A percentile compares a stretch with the other conserved stretches of the same genome.
Evolutionary conservation across 768 basidiomycete genomes (phyloP).

Genomic region (Lepiota subincarnata): DNA sequence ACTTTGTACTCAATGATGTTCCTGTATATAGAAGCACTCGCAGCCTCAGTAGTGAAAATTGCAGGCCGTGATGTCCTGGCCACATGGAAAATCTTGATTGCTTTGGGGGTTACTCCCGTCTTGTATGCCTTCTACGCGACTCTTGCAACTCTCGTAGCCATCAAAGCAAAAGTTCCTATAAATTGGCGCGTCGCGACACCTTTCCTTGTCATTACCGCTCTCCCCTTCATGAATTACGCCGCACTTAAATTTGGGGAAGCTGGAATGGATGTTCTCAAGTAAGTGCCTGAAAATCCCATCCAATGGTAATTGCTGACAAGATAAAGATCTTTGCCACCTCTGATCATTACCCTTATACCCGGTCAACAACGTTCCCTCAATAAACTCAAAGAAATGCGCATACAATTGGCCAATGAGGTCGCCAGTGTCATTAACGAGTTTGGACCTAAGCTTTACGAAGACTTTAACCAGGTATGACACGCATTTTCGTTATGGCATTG

Average conservation of each 20-base stretch:
- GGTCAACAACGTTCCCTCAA: slow-evolving; percentile 82
- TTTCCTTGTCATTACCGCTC: slow-evolving; percentile 60
- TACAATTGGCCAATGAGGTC: slow-evolving; percentile 78
- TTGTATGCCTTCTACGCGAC: slow-evolving; percentile 82
- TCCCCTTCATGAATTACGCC: slow-evolving; percentile 89
- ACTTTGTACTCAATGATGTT: neutral
- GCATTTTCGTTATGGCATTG: slow-evolving; percentile 5
- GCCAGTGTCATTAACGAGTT: slow-evolving; percentile 82
- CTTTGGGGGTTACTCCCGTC: slow-evolving; percentile 84
- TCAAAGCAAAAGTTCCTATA: slow-evolving; percentile 59
- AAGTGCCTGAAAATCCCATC: slow-evolving; percentile 21
- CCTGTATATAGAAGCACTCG: slow-evolving; percentile 74
- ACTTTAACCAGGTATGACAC: slow-evolving; percentile 71
- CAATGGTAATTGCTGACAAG: slow-evolving; percentile 5
- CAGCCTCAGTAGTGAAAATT: slow-evolving; percentile 92
- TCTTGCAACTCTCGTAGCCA: slow-evolving; percentile 68
- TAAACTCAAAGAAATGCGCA: slow-evolving; percentile 68
- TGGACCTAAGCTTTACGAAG: slow-evolving; percentile 81
- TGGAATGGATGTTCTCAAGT: slow-evolving; percentile 97
- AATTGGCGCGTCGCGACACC: slow-evolving; percentile 73
- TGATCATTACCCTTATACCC: slow-evolving; percentile 83
- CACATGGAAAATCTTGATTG: slow-evolving; percentile 96
- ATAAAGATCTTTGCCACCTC: slow-evolving; percentile 79
- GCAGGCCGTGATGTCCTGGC: slow-evolving; percentile 96
- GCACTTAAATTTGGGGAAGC: slow-evolving; percentile 98